Evolutionary conservation across 1,284 basidiomycete species (phyloP), one percentile per base, ranked within the genome.

Genomic region (Gymnopus androsaceus): DNA sequence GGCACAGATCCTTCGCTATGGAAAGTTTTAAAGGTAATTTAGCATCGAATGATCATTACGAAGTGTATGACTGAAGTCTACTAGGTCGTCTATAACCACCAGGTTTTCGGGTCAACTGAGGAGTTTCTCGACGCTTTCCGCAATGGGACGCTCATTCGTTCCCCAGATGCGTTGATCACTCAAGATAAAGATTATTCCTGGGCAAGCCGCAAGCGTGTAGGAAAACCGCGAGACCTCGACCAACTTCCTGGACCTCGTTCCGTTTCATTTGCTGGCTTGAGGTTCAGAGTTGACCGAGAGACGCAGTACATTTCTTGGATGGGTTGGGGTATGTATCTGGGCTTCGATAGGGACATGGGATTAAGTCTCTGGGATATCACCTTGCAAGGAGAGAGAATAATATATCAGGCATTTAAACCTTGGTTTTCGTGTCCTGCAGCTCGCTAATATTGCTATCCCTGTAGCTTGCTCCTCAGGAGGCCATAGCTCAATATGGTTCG

Each of bases 321-420:
- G 80, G 82, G 78, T 2, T 86, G 82, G 81, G 75, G 77, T 0
- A 63, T 86, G 67, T 87, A 82, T 62, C 71, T 86, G 25, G 78
- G 80, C 53, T 88, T 88, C 63, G 80, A 84, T 51, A 68, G 85
- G 34, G 85, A 85, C 63, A 86, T 87, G 82, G 83, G 87, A 11
- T 59, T 89, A 56, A 80, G 78, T 53, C 68, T 89, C 11, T 89
- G 83, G 82, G 82, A 89, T 64, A 75, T 89, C 55, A 74, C 78
- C 11, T 86, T 88, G 72, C 70, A 76, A 38, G 78, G 77, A 21
- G 82, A 87, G 61, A 69, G 84, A 12, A 78, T 90, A 50, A 75
- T 88, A 40, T 88, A 88, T 61, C 83, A 89, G 70, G 79, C 80
- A 51, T 31, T 59, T 47, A n/a, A 9, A 8, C 28, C 3, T 23